Percentiles rank a stretch among this genome's conserved stretches.
These are phyloP conservation scores for Chamaecrista fasciculata DNA, from an alignment of 306 rosid species.

Conservation along the genomic window DNA sequence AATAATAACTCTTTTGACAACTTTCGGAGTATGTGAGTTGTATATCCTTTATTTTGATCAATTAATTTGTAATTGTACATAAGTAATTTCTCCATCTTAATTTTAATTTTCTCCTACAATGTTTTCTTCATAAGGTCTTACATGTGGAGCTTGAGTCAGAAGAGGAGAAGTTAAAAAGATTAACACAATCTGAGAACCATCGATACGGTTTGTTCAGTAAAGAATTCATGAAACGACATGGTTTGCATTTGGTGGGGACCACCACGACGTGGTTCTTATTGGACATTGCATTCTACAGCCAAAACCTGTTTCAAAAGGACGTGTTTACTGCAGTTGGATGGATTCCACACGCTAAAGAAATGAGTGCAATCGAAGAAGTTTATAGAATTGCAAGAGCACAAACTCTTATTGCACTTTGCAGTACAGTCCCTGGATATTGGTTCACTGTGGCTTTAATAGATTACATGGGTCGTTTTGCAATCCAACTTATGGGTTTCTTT, in stretches of 20 bases:
- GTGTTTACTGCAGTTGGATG: neutral
- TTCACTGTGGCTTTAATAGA: neutral
- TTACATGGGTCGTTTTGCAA: neutral
- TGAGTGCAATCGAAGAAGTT: neutral
- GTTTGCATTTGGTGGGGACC: neutral
- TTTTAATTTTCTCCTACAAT: too few species aligned
- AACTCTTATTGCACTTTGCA: neutral
- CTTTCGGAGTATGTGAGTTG: too few species aligned
- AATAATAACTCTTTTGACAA: too few species aligned
- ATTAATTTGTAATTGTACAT: too few species aligned
- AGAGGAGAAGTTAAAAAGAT: neutral
- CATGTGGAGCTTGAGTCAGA: neutral
- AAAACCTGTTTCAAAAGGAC: neutral
- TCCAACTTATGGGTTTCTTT: neutral
- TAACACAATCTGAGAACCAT: neutral
- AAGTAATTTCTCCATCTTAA: too few species aligned
- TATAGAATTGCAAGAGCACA: neutral
- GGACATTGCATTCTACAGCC: neutral
- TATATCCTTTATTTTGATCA: too few species aligned
- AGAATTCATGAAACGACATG: neutral
- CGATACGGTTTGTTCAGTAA: neutral
- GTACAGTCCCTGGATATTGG: neutral
- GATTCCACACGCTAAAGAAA: neutral
- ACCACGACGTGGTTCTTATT: neutral
- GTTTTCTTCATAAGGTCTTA: neutral